phyloP scores from a whole-genome alignment of 2,329 filamentous ascomycete genomes.

The Colletotrichum agaves region DNA sequence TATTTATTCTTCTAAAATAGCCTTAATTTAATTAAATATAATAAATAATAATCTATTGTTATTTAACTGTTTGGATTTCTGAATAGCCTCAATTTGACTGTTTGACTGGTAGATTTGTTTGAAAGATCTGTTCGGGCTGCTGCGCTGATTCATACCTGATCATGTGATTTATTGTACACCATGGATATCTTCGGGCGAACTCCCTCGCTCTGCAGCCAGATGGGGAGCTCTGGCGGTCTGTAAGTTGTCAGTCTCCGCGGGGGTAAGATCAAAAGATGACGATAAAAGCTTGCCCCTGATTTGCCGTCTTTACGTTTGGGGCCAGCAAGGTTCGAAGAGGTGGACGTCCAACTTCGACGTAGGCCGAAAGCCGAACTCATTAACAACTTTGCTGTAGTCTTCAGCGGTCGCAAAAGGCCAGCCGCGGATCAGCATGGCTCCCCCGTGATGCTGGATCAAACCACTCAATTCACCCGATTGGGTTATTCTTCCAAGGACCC shows the following conservation, averaged over 20 bases:
- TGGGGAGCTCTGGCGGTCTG: conserved; percentile 49
- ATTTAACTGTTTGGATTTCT: no score
- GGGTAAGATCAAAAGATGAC: not conserved
- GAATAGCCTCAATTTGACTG: no score
- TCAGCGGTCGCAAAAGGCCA: conserved; percentile 45
- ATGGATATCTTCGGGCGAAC: not conserved
- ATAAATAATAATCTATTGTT: no score
- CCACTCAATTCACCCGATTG: conserved; percentile 43
- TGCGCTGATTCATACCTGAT: no score
- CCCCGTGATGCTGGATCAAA: conserved; percentile 45
- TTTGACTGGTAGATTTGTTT: no score
- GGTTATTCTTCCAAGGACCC: conserved; percentile 37
- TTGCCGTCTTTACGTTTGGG: conserved; percentile 50
- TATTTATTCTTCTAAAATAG: no score
- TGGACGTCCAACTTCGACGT: conserved; percentile 49
- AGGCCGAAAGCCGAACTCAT: conserved; percentile 49
- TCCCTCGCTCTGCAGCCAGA: conserved; percentile 51
- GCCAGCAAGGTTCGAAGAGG: conserved; percentile 47
- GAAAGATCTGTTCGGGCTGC: no score
- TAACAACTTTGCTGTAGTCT: conserved; percentile 48
- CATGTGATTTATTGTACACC: no score
- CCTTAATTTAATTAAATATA: no score
- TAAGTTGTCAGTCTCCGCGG: not conserved
- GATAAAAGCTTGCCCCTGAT: conserved; percentile 44
- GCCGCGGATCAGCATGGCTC: conserved; percentile 47